These are phyloP conservation scores for Emericellopsis terricola DNA, from an alignment of 495 filamentous ascomycete species.

Conservation along the genomic window DNA sequence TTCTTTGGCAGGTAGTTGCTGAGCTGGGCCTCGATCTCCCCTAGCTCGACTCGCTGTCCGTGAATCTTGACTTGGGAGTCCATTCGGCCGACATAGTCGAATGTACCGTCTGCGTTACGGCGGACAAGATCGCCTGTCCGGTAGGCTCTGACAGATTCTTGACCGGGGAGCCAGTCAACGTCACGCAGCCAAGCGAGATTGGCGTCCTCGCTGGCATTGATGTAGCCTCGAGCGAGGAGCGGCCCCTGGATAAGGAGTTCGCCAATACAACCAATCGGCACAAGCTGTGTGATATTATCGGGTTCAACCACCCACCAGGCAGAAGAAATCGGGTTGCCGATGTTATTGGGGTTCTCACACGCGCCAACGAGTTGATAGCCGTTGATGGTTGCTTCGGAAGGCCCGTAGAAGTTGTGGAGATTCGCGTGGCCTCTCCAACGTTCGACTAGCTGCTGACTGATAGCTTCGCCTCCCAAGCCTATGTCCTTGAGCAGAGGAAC, in stretches of 20 bases:
- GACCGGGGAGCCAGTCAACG: no score
- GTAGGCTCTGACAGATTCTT: no score
- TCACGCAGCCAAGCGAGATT: conserved; percentile 12
- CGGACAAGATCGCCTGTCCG: conserved; percentile 48
- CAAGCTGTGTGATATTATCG: conserved; percentile 26
- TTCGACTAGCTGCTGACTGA: not conserved
- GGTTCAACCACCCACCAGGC: conserved; percentile 36
- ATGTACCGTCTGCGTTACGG: conserved; percentile 28
- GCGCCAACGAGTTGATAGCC: not conserved
- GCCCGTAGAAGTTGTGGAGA: conserved; percentile 5
- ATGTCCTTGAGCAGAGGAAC: conserved; percentile 19
- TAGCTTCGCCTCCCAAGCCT: conserved; percentile 7
- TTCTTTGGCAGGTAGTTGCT: conserved; percentile 1
- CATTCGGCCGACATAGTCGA: conserved; percentile 42
- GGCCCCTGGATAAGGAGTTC: conserved; percentile 43
- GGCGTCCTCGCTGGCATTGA: conserved; percentile 22
- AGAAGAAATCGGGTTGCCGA: not conserved
- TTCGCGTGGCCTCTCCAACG: not conserved
- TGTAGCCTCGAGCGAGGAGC: conserved; percentile 26
- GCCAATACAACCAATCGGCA: conserved; percentile 36
- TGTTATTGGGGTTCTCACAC: not conserved
- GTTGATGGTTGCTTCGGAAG: not conserved
- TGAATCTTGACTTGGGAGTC: conserved; percentile 49
- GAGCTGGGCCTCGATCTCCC: conserved; percentile 50
- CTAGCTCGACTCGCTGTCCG: conserved; percentile 46